phyloP scores from a whole-genome alignment of 169 alveolate genomes.

The Plasmodium ovale region DNA sequence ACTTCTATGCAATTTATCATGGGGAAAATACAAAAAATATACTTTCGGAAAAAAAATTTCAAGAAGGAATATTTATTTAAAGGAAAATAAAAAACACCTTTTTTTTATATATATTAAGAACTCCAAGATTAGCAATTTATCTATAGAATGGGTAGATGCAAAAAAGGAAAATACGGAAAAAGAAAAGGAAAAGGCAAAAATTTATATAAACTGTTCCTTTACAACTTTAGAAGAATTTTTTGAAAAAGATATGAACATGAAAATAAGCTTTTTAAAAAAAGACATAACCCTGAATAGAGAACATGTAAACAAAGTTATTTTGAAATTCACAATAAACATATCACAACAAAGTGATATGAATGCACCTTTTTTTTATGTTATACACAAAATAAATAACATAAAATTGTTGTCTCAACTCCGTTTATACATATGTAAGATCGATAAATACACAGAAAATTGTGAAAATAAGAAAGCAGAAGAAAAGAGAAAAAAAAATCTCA shows the following conservation, averaged over 20 bases:
- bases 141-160: slow-evolving; percentile 47
- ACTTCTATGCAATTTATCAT: too few relatives aligned
- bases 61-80: slow-evolving; percentile 22
- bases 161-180: not conserved
- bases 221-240: slow-evolving; percentile 50
- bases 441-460: not conserved
- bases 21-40: not conserved
- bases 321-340: slow-evolving; percentile 39
- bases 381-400: slow-evolving; percentile 34
- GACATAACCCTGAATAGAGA: slow-evolving; percentile 3
- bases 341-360: not conserved
- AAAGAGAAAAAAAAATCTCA: slow-evolving; percentile 25
- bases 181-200: not conserved
- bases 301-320: slow-evolving; percentile 27
- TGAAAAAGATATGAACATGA: slow-evolving; percentile 54
- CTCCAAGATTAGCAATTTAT: not conserved
- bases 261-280: slow-evolving; percentile 25
- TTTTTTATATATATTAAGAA: slow-evolving; percentile 50
- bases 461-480: slow-evolving; percentile 2
- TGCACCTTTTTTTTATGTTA: slow-evolving; percentile 29
- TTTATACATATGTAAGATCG: slow-evolving; percentile 33
- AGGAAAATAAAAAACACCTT: slow-evolving; percentile 41
- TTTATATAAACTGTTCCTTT: slow-evolving; percentile 11
- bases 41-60: not conserved
- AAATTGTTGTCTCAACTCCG: slow-evolving; percentile 20